A percentile compares a stretch with the other conserved stretches of the same genome.
These are phyloP conservation scores for Gamarada debralockiae DNA, from an alignment of 495 filamentous ascomycete genomes.

Conservation along the genomic window DNA sequence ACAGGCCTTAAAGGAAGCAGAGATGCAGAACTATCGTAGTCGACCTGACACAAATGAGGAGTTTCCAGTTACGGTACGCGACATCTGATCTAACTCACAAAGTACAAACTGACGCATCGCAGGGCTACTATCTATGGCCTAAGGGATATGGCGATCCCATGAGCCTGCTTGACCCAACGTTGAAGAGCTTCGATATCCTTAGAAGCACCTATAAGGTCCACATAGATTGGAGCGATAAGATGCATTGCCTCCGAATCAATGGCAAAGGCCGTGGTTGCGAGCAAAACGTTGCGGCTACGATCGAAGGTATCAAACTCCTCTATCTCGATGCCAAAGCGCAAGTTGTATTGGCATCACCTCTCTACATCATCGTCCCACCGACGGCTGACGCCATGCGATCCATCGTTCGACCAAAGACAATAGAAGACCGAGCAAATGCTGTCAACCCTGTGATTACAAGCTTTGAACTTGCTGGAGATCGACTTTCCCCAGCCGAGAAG, in stretches of 20 bases:
- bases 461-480: slow-evolving; percentile 6
- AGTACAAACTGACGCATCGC: not conserved
- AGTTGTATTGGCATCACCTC: slow-evolving; percentile 27
- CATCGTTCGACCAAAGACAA: slow-evolving; percentile 5
- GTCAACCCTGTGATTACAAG: not conserved
- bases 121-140: slow-evolving; percentile 44
- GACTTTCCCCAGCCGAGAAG: not conserved
- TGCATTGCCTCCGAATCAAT: slow-evolving; percentile 31
- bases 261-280: slow-evolving; percentile 16
- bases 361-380: slow-evolving; percentile 40
- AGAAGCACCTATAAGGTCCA: slow-evolving; percentile 30
- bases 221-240: slow-evolving; percentile 31
- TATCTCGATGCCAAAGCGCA: slow-evolving; percentile 33
- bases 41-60: not conserved
- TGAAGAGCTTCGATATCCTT: slow-evolving; percentile 45
- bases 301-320: slow-evolving; percentile 31
- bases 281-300: slow-evolving; percentile 29
- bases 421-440: not conserved
- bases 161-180: slow-evolving; percentile 38
- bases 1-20: not conserved
- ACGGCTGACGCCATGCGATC: slow-evolving; percentile 6
- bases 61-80: not conserved
- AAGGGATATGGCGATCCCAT: slow-evolving; percentile 31
- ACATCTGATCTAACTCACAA: not conserved
- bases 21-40: not conserved